These are phyloP conservation scores for Lipomyces lipofer DNA, from an alignment of 805 yeast genomes.

Conservation along the genomic window DNA sequence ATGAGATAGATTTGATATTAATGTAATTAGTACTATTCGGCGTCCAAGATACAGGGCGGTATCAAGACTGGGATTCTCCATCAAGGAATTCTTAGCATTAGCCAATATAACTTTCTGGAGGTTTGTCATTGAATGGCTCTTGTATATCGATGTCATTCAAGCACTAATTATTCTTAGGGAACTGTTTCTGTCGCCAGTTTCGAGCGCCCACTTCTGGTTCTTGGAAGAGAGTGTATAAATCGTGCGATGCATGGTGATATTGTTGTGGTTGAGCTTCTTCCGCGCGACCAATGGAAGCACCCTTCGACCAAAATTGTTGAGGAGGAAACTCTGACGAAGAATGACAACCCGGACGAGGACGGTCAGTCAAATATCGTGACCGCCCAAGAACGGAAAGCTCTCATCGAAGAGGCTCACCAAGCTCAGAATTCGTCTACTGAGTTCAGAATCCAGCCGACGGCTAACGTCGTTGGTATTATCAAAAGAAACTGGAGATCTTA, in stretches of 20 bases:
- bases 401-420: slow-evolving; percentile 73
- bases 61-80: slow-evolving; percentile 80
- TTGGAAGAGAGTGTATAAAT: slow-evolving; percentile 82
- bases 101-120: slow-evolving; percentile 76
- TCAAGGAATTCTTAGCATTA: slow-evolving; percentile 79
- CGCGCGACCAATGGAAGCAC: slow-evolving; percentile 81
- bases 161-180: no score
- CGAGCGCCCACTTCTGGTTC: slow-evolving; percentile 75
- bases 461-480: slow-evolving; percentile 80
- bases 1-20: no score
- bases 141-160: no score
- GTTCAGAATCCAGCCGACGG: slow-evolving; percentile 80
- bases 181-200: slow-evolving; percentile 68
- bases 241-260: slow-evolving; percentile 90
- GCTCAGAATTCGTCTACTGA: slow-evolving; percentile 51
- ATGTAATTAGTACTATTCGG: slow-evolving; percentile 73
- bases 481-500: slow-evolving; percentile 95
- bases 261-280: slow-evolving; percentile 86
- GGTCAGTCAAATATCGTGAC: slow-evolving; percentile 53
- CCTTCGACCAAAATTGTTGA: slow-evolving; percentile 80
- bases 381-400: slow-evolving; percentile 67
- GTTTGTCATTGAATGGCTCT: no score
- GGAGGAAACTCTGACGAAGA: slow-evolving; percentile 62
- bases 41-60: slow-evolving; percentile 87
- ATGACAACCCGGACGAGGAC: slow-evolving; percentile 50